Base-by-base conservation (phyloP, 2,329 filamentous ascomycete species). In the Fusarium sp. region DNA sequence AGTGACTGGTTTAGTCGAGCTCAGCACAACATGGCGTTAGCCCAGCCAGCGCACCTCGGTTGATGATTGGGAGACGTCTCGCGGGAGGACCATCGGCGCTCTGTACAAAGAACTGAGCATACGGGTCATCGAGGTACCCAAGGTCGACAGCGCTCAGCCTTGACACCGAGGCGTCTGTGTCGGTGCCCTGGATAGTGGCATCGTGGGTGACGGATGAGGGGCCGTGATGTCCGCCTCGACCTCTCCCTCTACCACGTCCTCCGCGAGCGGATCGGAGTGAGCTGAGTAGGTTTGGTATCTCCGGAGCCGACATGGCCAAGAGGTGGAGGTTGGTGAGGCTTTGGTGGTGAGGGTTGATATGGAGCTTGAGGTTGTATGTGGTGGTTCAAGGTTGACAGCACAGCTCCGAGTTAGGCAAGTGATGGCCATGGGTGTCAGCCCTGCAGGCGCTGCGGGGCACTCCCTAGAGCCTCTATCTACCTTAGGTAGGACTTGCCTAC, bases 121-220 rank as follows among this genome's bases (percentile, higher is more conserved):
- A 98, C 0, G 89, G 89, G 80, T 99, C 97, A 3, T 93, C 85
- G 2, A 99, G 86, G 81, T 98, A 98, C 35, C 95, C 95, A 60
- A 95, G 81, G 66, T 93, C 90, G 18, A 98, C 95, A 14, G 96
- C 96, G 81, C 95, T 98, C 82, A 97, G 86, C 38, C 97, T 91
- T 33, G 95, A 98, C 47, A 95, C 91, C 68, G 94, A 94, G 29
- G 97, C 97, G 85, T 99, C 97, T 70, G 92, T 92, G 83, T 99
- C 97, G 4, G 97, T 99, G 73, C 92, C 91, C 82, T 97, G 96
- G 66, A 99, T 92, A 45, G 93, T 89, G 68, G 88, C 86, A 83
- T 98, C 95, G 76, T 92, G 91, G 56, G 84, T 84, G 47, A 80
- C 74, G n/a, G 80, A 74, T 25, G 78, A 65, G 62, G 73, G 76